A percentile compares a stretch with the other conserved stretches of the same genome.
phyloP scores from a whole-genome alignment of 2,329 filamentous ascomycete species.

The Aspergillus ustus region DNA sequence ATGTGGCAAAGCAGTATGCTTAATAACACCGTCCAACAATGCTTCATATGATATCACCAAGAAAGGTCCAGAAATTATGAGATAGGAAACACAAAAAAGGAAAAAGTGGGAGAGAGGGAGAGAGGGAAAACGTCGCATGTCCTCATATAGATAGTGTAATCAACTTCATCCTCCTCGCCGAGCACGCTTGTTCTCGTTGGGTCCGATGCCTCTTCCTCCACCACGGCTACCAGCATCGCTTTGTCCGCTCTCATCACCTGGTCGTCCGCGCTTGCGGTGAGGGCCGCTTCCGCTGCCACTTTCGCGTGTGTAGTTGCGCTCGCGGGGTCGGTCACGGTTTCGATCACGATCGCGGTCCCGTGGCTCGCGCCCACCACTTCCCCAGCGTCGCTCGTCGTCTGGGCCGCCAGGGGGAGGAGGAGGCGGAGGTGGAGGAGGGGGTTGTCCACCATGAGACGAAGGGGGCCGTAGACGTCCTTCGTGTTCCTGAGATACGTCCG shows the following conservation, averaged over 20 bases:
- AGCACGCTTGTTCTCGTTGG: slow-evolving; percentile 47
- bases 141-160: background rate
- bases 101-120: slow-evolving; percentile 10
- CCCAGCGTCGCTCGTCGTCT: slow-evolving; percentile 42
- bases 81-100: slow-evolving; percentile 16
- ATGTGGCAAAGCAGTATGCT: slow-evolving; percentile 3
- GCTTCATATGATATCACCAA: slow-evolving; percentile 22
- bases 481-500: slow-evolving; percentile 31
- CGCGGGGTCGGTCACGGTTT: slow-evolving; percentile 39
- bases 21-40: slow-evolving; percentile 29
- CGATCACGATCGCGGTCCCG: slow-evolving; percentile 43
- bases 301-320: slow-evolving; percentile 38
- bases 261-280: slow-evolving; percentile 44
- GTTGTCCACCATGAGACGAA: slow-evolving; percentile 37
- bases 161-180: slow-evolving; percentile 37
- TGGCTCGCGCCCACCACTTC: slow-evolving; percentile 38
- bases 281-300: slow-evolving; percentile 30
- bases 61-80: slow-evolving; percentile 20
- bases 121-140: background rate
- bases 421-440: slow-evolving; percentile 38
- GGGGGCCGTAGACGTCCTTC: slow-evolving; percentile 42
- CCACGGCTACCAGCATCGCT: slow-evolving; percentile 36
- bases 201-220: slow-evolving; percentile 42
- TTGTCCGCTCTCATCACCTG: slow-evolving; percentile 38
- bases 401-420: slow-evolving; percentile 31